Conservation (phyloP, 805 yeast species). For the Saturnispora serradocipensis region DNA sequence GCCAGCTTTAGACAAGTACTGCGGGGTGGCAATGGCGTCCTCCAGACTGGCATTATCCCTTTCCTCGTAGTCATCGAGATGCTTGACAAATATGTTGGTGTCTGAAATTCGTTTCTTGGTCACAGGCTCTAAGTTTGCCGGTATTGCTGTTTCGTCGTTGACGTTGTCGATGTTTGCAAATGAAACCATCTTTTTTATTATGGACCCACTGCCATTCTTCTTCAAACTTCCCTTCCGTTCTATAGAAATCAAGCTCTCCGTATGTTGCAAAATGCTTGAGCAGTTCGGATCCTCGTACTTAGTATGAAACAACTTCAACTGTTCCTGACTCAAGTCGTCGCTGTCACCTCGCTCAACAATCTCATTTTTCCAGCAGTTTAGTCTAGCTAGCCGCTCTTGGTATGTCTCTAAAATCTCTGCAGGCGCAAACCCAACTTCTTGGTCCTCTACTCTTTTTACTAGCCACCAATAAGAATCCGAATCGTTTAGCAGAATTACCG, state of each 20-base stretch:
- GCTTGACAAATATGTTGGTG: conserved; percentile 25
- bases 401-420: conserved; percentile 92
- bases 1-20: background rate
- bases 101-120: conserved; percentile 17
- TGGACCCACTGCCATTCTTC: background rate
- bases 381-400: conserved; percentile 80
- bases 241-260: conserved; percentile 13
- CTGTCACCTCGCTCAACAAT: conserved; percentile 38
- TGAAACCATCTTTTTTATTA: conserved; percentile 22
- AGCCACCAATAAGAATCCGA: conserved; percentile 97
- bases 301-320: conserved; percentile 19
- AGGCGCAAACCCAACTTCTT: conserved; percentile 81
- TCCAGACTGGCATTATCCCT: background rate
- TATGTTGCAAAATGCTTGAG: background rate
- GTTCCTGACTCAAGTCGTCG: conserved; percentile 17
- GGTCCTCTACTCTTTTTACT: conserved; percentile 39
- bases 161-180: conserved; percentile 18
- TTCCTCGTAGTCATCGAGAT: conserved; percentile 25
- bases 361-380: conserved; percentile 89
- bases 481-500: conserved; percentile 75
- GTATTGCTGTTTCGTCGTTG: conserved; percentile 9
- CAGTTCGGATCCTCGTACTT: conserved; percentile 14
- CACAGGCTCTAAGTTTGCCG: conserved; percentile 11
- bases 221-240: conserved; percentile 16
- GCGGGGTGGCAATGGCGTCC: background rate